Evolutionary conservation across 495 filamentous ascomycete genomes (phyloP).

Genomic region (Aspergillus campestris): DNA sequence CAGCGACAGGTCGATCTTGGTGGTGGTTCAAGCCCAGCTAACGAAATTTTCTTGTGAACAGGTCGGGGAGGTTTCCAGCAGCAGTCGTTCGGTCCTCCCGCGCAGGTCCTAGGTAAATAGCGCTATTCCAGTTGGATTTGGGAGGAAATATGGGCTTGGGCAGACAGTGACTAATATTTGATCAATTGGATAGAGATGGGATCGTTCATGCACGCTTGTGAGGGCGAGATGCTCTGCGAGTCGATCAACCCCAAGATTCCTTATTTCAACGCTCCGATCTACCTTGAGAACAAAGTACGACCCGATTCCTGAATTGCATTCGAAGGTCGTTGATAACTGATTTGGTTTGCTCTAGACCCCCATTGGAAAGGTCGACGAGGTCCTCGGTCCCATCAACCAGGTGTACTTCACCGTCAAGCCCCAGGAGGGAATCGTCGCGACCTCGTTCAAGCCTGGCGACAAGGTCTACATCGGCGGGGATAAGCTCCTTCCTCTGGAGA

Average conservation of each 20-base stretch:
- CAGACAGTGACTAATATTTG: conserved; percentile 15
- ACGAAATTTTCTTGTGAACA: conserved; percentile 36
- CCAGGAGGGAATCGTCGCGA: conserved; percentile 86
- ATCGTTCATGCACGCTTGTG: conserved; percentile 82
- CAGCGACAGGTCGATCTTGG: not conserved
- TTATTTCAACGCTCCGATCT: conserved; percentile 98
- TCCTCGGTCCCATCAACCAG: conserved; percentile 89
- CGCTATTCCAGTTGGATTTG: not conserved
- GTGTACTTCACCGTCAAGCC: conserved; percentile 98
- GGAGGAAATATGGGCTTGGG: not conserved
- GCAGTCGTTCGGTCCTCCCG: conserved; percentile 57
- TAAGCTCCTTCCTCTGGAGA: conserved; percentile 89
- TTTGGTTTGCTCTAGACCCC: conserved; percentile 33
- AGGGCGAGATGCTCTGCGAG: conserved; percentile 94
- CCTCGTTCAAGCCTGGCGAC: conserved; percentile 90
- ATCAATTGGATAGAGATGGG: conserved; percentile 63
- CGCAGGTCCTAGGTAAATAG: conserved; percentile 51
- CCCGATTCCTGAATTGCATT: not conserved
- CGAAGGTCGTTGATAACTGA: not conserved
- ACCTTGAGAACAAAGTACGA: conserved; percentile 90
- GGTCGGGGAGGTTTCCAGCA: conserved; percentile 56
- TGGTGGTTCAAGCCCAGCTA: conserved; percentile 13
- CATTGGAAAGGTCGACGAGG: conserved; percentile 51
- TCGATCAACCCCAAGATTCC: conserved; percentile 91
- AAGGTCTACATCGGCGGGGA: conserved; percentile 94